Percentiles rank a stretch among this genome's conserved stretches.
These are phyloP conservation scores for Trapa bicornis DNA, from an alignment of 345 rosid genomes.

Conservation along the genomic window DNA sequence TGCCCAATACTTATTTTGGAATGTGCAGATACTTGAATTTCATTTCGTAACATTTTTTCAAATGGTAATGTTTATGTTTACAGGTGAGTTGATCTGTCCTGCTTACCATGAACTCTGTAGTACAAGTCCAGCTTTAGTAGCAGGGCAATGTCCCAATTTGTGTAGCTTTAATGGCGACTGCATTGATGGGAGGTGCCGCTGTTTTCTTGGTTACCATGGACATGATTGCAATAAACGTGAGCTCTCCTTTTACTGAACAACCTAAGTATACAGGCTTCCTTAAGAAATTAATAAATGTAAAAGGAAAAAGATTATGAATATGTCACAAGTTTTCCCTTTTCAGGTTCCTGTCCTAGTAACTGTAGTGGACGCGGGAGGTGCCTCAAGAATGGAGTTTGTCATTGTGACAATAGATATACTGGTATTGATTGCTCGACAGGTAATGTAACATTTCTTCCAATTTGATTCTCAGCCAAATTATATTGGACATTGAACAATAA, in stretches of 20 bases:
- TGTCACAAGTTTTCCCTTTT: conserved; percentile 2
- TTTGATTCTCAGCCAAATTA: neutral
- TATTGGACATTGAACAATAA: neutral
- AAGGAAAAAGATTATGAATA: neutral
- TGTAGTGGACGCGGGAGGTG: conserved; percentile 80
- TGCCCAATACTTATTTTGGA: neutral
- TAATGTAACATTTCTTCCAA: conserved; percentile 11
- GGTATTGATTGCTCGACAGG: conserved; percentile 98
- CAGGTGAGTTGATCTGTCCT: conserved; percentile 89
- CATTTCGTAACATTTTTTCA: neutral
- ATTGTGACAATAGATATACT: conserved; percentile 63
- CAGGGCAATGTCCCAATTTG: conserved; percentile 69
- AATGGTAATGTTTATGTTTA: conserved; percentile 13
- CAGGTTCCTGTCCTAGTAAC: conserved; percentile 82
- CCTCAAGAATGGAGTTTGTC: conserved; percentile 59
- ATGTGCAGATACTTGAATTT: neutral
- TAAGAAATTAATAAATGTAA: neutral
- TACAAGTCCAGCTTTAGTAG: conserved; percentile 30
- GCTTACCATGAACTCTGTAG: conserved; percentile 85
- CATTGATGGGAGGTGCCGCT: conserved; percentile 69
- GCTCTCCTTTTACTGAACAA: conserved; percentile 10
- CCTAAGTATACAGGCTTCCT: neutral
- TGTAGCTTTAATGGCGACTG: conserved; percentile 93
- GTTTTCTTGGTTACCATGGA: conserved; percentile 85
- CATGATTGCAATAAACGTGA: conserved; percentile 81